These are phyloP conservation scores for Zasmidium cellare DNA, from an alignment of 2,329 filamentous ascomycete genomes.

Conservation along the genomic window DNA sequence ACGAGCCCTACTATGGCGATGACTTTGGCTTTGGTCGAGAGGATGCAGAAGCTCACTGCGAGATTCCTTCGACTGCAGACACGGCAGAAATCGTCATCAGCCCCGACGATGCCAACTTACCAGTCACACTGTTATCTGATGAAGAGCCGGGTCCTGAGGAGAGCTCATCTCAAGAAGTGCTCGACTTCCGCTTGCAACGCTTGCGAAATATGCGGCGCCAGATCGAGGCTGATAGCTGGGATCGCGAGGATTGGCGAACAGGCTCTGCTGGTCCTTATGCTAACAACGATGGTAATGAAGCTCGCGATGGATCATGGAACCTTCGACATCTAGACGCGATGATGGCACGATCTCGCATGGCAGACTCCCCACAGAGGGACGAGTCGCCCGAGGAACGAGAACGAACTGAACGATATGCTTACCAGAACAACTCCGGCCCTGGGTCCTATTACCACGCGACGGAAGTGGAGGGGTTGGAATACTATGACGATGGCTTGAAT, in stretches of 20 bases:
- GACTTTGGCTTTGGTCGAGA: conserved; percentile 22
- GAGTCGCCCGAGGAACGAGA: conserved; percentile 23
- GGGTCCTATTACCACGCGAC: conserved; percentile 15
- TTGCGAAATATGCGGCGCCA: conserved; percentile 29
- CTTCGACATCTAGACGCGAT: conserved; percentile 27
- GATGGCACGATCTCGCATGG: conserved; percentile 28
- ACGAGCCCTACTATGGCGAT: conserved; percentile 20
- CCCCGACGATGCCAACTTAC: conserved; percentile 19
- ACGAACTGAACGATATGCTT: conserved; percentile 13
- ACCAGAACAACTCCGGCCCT: conserved; percentile 16
- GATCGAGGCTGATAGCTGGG: conserved; percentile 26
- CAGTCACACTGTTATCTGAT: conserved; percentile 30
- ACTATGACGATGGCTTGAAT: conserved; percentile 23
- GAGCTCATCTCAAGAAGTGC: conserved; percentile 31
- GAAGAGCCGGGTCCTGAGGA: conserved; percentile 35
- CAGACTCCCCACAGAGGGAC: conserved; percentile 19
- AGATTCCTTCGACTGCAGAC: conserved; percentile 23
- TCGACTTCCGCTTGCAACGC: conserved; percentile 34
- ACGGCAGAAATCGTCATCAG: conserved; percentile 13
- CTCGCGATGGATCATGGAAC: conserved; percentile 19
- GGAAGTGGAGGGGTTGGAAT: conserved; percentile 14
- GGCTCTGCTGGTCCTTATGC: not conserved
- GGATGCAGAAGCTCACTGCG: conserved; percentile 30
- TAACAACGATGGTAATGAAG: conserved; percentile 17
- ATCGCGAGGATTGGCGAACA: conserved; percentile 23